Evolutionary conservation across 1,284 basidiomycete genomes (phyloP).

Genomic region (Trametes pubescens): DNA sequence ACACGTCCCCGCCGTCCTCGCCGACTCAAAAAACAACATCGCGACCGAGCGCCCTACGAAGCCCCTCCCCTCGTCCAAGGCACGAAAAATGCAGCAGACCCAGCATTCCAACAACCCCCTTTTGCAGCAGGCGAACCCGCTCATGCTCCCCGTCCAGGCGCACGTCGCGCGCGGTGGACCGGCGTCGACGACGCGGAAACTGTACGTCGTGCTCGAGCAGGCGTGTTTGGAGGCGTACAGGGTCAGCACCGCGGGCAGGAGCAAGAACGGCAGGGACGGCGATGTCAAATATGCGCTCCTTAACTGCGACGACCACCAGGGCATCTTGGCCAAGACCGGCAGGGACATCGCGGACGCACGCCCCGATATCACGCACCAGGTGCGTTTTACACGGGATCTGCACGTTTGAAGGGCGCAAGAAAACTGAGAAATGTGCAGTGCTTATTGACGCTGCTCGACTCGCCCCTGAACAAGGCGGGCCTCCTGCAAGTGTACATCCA

Average conservation of each 20-base stretch:
- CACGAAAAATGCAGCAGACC: slow-evolving; percentile 51
- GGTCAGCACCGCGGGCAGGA: slow-evolving; percentile 68
- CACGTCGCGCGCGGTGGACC: slow-evolving; percentile 70
- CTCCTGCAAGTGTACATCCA: slow-evolving; percentile 98
- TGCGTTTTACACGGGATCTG: slow-evolving; percentile 46
- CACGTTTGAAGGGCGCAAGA: not conserved
- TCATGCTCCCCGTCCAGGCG: slow-evolving; percentile 83
- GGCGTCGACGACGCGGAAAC: slow-evolving; percentile 62
- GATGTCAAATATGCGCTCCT: slow-evolving; percentile 97
- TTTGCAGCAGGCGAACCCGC: slow-evolving; percentile 66
- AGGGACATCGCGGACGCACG: slow-evolving; percentile 98
- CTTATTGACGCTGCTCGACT: slow-evolving; percentile 95
- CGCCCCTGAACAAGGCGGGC: slow-evolving; percentile 97
- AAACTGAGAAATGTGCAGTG: slow-evolving; percentile 64
- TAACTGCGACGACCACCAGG: slow-evolving; percentile 99
- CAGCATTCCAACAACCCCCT: slow-evolving; percentile 44
- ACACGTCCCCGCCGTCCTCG: slow-evolving; percentile 21
- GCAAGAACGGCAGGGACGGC: slow-evolving; percentile 60
- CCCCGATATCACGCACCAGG: slow-evolving; percentile 99
- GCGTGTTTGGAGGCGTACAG: slow-evolving; percentile 97
- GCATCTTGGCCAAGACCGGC: slow-evolving; percentile 97
- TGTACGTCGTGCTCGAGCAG: slow-evolving; percentile 93
- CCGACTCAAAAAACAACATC: slow-evolving; percentile 33
- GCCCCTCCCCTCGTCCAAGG: slow-evolving; percentile 58
- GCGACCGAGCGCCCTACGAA: slow-evolving; percentile 54